Base-by-base conservation (phyloP, 2,329 filamentous ascomycete genomes). In the Penicillium sp. region DNA sequence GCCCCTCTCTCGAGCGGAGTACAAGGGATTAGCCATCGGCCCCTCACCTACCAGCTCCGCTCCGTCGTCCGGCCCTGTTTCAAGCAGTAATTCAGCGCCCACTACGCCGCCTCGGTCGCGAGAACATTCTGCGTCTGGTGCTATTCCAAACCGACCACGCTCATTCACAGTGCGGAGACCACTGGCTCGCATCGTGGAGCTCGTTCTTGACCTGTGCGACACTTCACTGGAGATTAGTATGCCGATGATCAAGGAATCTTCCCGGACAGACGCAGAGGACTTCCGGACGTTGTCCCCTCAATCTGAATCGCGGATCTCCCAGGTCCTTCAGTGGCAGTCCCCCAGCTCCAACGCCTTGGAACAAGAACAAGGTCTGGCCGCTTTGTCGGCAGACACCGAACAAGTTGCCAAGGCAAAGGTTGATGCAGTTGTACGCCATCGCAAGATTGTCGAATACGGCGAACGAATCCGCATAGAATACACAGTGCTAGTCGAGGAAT, bases 381-480 rank as follows among this genome's bases (percentile, higher is more conserved):
- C 92, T 26, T 78, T 99, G n/a, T 96, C 92, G 70, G 84, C 89
- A 14, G 94, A 99, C 69, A 97, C 92, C 0, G 91, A 94, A 71
- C 87, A 84, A 67, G 84, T 91, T 38, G 89, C 92, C 26, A 90
- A 87, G 67, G 84, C 89, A 43, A 99, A 99, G 72, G 90, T 97
- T 2, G 94, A 99, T 67, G 90, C 93, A 5, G 90, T 97, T 7
- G 86, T 95, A 61, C 89, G 94, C 34, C 91, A 97, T 73, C 88
- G 93, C 49, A 88, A 89, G 65, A 96, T 97, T 49, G 87, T 99
- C 32, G 94, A 99, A 72, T 99, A 99, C 71, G 88, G 92, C 0
- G 94, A 99, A 75, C 87, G 95, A 32, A 96, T 99, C 61, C 89
- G 95, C 4, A 84, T 97, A 45, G 94, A 99, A 68, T 96, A 97